phyloP scores from a whole-genome alignment of 257 asterid species.

The Avicennia marina region DNA sequence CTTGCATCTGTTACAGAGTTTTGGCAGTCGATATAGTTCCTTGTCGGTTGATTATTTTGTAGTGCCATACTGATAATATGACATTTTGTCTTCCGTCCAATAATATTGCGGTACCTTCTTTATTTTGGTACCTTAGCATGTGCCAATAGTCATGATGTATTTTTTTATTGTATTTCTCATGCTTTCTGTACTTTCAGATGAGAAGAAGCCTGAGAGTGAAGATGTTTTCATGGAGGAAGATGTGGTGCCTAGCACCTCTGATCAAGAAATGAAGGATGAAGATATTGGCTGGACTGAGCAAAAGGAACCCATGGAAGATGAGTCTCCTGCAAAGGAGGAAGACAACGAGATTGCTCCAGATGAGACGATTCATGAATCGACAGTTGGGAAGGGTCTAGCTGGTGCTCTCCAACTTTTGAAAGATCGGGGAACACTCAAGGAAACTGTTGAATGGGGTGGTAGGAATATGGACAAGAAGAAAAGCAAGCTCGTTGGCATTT shows the following conservation, averaged over 20 bases:
- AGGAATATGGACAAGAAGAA: constrained; percentile 97
- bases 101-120: too few relatives aligned
- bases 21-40: too few relatives aligned
- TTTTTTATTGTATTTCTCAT: constrained; percentile 4
- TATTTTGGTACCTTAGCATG: too few relatives aligned
- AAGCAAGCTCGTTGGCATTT: constrained; percentile 85
- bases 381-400: constrained; percentile 90
- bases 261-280: constrained; percentile 45
- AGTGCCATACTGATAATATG: too few relatives aligned
- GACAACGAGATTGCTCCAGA: constrained; percentile 63
- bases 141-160: background rate
- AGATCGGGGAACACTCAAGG: constrained; percentile 87
- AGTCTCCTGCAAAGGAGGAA: constrained; percentile 38
- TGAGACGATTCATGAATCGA: constrained; percentile 72
- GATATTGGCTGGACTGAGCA: constrained; percentile 65
- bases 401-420: constrained; percentile 75
- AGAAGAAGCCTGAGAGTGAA: constrained; percentile 57
- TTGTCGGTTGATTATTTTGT: too few relatives aligned
- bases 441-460: constrained; percentile 95
- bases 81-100: too few relatives aligned
- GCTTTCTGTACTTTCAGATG: constrained; percentile 41
- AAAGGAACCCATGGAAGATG: constrained; percentile 46
- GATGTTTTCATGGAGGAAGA: constrained; percentile 99
- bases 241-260: constrained; percentile 41
- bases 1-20: too few relatives aligned